These are phyloP conservation scores for Leccinum ponderosum DNA, from an alignment of 1,284 basidiomycete species.

Conservation along the genomic window DNA sequence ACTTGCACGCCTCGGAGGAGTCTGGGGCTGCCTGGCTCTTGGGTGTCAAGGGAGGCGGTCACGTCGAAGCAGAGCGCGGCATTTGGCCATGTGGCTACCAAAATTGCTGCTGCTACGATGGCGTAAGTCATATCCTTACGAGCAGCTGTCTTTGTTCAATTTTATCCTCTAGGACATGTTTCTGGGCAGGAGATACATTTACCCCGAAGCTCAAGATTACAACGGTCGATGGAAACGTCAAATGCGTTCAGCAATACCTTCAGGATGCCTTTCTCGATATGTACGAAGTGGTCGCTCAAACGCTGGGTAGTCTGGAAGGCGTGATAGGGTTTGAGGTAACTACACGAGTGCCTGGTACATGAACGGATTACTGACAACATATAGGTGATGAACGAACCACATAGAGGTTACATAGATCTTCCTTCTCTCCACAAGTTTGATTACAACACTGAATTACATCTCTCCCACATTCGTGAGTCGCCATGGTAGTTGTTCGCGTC, in stretches of 20 bases:
- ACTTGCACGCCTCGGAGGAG: slow-evolving; percentile 73
- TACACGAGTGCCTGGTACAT: background rate
- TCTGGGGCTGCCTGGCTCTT: slow-evolving; percentile 83
- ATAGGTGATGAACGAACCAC: slow-evolving; percentile 95
- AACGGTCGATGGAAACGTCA: slow-evolving; percentile 44
- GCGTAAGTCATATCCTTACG: slow-evolving; percentile 52
- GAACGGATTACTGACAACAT: slow-evolving; percentile 6
- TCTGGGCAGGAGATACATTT: slow-evolving; percentile 89
- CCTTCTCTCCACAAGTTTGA: slow-evolving; percentile 85
- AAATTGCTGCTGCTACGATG: slow-evolving; percentile 89
- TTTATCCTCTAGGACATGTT: slow-evolving; percentile 57
- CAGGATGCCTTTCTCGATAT: slow-evolving; percentile 83
- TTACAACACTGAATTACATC: slow-evolving; percentile 93
- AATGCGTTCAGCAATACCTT: slow-evolving; percentile 80
- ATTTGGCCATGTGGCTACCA: slow-evolving; percentile 92
- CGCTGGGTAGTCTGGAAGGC: slow-evolving; percentile 73
- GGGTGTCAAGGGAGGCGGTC: slow-evolving; percentile 75
- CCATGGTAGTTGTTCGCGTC: background rate
- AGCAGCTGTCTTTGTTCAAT: slow-evolving; percentile 21
- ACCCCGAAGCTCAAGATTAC: slow-evolving; percentile 70
- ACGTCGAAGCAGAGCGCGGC: slow-evolving; percentile 71
- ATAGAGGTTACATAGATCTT: slow-evolving; percentile 88
- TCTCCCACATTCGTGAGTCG: slow-evolving; percentile 76
- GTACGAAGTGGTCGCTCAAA: slow-evolving; percentile 69
- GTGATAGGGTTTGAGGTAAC: slow-evolving; percentile 89